These are phyloP conservation scores for Forsythia suspensa DNA, from an alignment of 257 asterid species.

Conservation along the genomic window DNA sequence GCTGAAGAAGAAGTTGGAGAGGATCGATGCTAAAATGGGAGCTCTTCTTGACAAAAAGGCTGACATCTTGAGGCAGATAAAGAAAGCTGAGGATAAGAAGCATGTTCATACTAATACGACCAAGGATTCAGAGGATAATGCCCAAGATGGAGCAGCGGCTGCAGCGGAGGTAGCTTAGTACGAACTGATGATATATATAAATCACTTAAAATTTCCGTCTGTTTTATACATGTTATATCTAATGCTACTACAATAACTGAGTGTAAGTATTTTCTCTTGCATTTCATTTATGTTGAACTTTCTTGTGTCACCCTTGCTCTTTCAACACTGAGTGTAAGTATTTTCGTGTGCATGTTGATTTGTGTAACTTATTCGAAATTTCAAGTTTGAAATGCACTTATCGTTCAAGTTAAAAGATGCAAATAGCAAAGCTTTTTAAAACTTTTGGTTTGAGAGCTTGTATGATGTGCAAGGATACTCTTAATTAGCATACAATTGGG, in stretches of 20 bases:
- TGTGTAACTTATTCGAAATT: too few species aligned
- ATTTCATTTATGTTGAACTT: not conserved
- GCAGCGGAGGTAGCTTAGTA: constrained; percentile 24
- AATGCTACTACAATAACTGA: not conserved
- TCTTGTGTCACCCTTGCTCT: not conserved
- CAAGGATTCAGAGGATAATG: constrained; percentile 28
- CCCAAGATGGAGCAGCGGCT: constrained; percentile 6
- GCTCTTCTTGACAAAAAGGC: constrained; percentile 47
- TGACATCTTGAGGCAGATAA: constrained; percentile 52
- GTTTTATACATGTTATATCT: constrained; percentile 1
- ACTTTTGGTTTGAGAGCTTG: too few species aligned
- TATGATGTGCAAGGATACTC: too few species aligned
- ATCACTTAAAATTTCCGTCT: not conserved
- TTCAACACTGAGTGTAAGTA: too few species aligned
- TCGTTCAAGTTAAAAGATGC: too few species aligned
- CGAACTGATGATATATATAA: not conserved
- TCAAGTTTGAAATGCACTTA: too few species aligned
- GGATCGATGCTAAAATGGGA: constrained; percentile 47
- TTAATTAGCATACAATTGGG: too few species aligned
- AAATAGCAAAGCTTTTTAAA: too few species aligned
- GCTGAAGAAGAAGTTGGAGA: constrained; percentile 59
- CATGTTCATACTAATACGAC: constrained; percentile 24
- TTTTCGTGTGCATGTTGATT: too few species aligned
- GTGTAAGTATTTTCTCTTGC: not conserved
- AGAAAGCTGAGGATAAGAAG: constrained; percentile 49